Base-by-base conservation (phyloP, 169 alveolate genomes). In the Eimeria praecox region DNA sequence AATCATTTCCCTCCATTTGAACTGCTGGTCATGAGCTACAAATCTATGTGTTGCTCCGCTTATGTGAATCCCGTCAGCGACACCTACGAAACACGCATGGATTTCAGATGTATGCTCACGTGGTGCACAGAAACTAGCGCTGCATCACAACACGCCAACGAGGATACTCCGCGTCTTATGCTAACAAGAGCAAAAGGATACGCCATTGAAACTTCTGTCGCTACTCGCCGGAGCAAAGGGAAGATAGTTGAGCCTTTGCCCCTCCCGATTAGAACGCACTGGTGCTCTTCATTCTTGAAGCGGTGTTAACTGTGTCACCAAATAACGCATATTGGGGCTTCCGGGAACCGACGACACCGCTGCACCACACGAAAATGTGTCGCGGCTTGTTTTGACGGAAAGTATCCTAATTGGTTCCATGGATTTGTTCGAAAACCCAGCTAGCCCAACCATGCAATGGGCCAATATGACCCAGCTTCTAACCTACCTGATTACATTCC, bases 271-370 rank as follows among this genome's bases (percentile, higher is more conserved):
- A 24, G 42, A 46, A 38, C 94, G n/a, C 87, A 89, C 94, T 69
- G 24, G 86, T 69, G 86, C 92, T 82, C 9, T 92, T 92, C 95
- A 92, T 92, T 16, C 95, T 42, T 49, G 95, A 92, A 27, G 95
- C 95, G 69, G 95, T 92, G 86, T 92, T 92, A 10, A 92, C 95
- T 42, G 95, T 92, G 62, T 92, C 95, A 4, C 96, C 99, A 91
- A 99, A 98, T 62, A 99, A 97, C 30, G 99, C 98, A 96, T 98
- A 99, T 96, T 99, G 99, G 4, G 99, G 99, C 95, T 99, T 99
- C 86, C 98, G 99, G 40, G 99, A 98, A 46, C 99, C 99, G 12
- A 99, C 99, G 42, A 99, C 99, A 3, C 99, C 99, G 14, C 99
- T 89, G 94, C 71, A 52, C n/a, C 69, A 46, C 87, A 77, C 24